These are phyloP conservation scores for Bipolaris cookei DNA, from an alignment of 2,329 filamentous ascomycete species.

Conservation along the genomic window DNA sequence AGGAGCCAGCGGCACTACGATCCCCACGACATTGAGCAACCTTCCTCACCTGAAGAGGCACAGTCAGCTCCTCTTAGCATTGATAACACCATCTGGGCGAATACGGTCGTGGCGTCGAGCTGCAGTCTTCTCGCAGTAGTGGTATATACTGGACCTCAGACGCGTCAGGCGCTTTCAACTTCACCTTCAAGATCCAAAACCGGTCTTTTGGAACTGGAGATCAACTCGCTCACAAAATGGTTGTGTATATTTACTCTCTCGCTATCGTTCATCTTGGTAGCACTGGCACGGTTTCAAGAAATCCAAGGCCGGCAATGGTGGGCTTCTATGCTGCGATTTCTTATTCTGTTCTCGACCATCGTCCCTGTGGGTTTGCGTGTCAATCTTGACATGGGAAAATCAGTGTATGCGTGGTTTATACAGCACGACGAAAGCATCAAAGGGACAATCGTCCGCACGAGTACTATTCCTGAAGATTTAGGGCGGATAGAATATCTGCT, in stretches of 20 bases:
- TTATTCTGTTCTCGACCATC: conserved; percentile 98
- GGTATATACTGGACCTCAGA: conserved; percentile 93
- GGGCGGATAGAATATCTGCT: conserved; percentile 95
- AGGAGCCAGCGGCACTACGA: conserved; percentile 58
- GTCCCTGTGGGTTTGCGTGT: conserved; percentile 96
- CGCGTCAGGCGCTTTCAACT: conserved; percentile 90
- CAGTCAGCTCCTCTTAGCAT: conserved; percentile 80
- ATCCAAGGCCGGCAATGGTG: conserved; percentile 80
- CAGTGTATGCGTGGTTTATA: conserved; percentile 94
- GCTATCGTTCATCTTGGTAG: conserved; percentile 86
- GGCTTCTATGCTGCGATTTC: conserved; percentile 95
- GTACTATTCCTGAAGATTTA: conserved; percentile 95
- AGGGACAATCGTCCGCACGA: conserved; percentile 91
- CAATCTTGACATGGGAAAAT: conserved; percentile 96
- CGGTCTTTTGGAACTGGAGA: conserved; percentile 91
- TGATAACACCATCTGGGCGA: conserved; percentile 98
- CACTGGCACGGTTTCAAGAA: conserved; percentile 78
- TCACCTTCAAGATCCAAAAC: conserved; percentile 91
- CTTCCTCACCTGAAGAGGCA: conserved; percentile 19
- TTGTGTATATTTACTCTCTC: conserved; percentile 86
- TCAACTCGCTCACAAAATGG: conserved; percentile 96
- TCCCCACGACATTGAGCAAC: conserved; percentile 43
- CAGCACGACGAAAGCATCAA: conserved; percentile 89
- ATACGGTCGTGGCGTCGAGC: conserved; percentile 94
- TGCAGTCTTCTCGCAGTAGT: conserved; percentile 87